Conservation (phyloP, 495 filamentous ascomycete genomes). For the Aspergillus ellipticus region DNA sequence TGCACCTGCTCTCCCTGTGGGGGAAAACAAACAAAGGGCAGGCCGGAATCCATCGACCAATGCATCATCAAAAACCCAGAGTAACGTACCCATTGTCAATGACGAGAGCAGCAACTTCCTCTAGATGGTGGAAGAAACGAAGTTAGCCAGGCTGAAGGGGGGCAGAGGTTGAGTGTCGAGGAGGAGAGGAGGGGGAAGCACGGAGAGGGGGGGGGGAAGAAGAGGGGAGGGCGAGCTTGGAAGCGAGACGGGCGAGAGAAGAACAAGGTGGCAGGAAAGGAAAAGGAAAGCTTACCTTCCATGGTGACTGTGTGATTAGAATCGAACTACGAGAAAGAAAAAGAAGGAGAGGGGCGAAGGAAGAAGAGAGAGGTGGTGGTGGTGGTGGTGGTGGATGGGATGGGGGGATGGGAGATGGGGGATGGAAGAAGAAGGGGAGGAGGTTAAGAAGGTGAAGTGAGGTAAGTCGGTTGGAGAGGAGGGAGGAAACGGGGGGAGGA, state of each 20-base stretch:
- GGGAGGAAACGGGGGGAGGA: neutral
- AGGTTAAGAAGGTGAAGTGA: constrained; percentile 11
- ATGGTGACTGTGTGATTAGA: constrained; percentile 53
- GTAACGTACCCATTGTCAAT: constrained; percentile 99
- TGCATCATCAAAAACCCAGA: constrained; percentile 21
- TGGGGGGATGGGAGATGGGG: constrained; percentile 23
- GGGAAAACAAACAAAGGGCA: constrained; percentile 9
- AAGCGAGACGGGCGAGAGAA: constrained; percentile 15
- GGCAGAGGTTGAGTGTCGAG: constrained; percentile 14
- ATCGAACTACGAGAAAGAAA: constrained; percentile 36
- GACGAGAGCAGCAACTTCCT: constrained; percentile 99
- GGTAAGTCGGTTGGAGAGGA: neutral
- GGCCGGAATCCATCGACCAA: constrained; percentile 9
- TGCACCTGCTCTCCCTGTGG: constrained; percentile 1
- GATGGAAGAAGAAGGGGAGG: constrained; percentile 18
- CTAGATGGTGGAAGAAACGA: constrained; percentile 48
- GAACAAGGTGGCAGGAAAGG: constrained; percentile 41
- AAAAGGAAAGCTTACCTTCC: constrained; percentile 71
- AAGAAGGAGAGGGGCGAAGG: constrained; percentile 18
- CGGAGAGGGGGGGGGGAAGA: constrained; percentile 9
- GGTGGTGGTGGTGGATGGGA: constrained; percentile 12
- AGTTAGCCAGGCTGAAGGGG: constrained; percentile 47
- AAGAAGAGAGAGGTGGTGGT: neutral
- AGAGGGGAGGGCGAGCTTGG: constrained; percentile 11
- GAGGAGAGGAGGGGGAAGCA: neutral